Conservation (phyloP, 169 alveolate species). For the Amoebophrya sp. region DNA sequence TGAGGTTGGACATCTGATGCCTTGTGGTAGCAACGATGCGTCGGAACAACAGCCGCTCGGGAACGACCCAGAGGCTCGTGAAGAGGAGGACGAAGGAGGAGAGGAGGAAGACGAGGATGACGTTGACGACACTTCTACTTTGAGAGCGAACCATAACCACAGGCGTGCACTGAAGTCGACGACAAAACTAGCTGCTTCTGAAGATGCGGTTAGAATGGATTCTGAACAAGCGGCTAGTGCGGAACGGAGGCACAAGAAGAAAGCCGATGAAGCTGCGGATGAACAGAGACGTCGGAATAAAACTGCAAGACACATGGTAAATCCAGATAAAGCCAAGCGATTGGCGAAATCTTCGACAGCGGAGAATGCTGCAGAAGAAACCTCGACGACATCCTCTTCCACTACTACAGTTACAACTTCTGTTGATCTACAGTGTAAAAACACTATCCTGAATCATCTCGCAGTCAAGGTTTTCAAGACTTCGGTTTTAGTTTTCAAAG, state of each 20-base stretch:
- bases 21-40: slow-evolving; percentile 35
- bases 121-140: too few species aligned
- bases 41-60: slow-evolving; percentile 26
- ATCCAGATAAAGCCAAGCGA: background rate
- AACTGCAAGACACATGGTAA: background rate
- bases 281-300: background rate
- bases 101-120: background rate
- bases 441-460: slow-evolving; percentile 60
- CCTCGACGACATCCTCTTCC: slow-evolving; percentile 23
- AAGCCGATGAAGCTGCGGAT: background rate
- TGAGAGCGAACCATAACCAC: too few species aligned
- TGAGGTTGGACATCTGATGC: slow-evolving; percentile 48
- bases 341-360: background rate
- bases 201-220: too few species aligned
- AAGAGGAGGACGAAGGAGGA: background rate
- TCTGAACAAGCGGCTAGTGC: too few species aligned
- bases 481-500: slow-evolving; percentile 91
- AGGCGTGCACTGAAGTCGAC: background rate
- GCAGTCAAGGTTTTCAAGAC: slow-evolving; percentile 97
- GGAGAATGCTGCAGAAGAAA: slow-evolving; percentile 37
- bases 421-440: slow-evolving; percentile 33
- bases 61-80: background rate
- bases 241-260: background rate
- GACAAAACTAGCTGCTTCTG: background rate
- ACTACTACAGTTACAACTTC: slow-evolving; percentile 28